Evolutionary conservation across 768 basidiomycete species (phyloP).

Genomic region (Amanita rimosa): DNA sequence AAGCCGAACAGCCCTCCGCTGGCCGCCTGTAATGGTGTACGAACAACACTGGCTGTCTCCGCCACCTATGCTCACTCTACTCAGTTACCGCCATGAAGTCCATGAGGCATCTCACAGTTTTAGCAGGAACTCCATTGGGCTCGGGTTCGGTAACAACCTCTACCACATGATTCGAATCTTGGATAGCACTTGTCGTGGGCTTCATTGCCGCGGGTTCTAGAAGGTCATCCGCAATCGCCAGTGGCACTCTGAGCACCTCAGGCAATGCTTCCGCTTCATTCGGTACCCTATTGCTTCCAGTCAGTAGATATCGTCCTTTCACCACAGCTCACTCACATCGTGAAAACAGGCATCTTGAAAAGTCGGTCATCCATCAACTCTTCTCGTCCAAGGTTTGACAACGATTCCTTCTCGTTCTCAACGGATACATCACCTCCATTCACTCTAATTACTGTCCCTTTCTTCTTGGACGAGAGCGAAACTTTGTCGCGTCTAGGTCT

Average conservation of each 20-base stretch:
- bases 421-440: conserved; percentile 46
- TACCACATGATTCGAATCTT: conserved; percentile 14
- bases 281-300: conserved; percentile 28
- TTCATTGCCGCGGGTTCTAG: conserved; percentile 27
- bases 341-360: conserved; percentile 53
- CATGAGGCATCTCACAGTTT: conserved; percentile 10
- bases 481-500: conserved; percentile 24
- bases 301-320: conserved; percentile 7
- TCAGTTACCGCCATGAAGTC: neutral
- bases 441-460: conserved; percentile 24
- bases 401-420: conserved; percentile 64
- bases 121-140: conserved; percentile 6
- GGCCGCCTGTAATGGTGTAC: conserved; percentile 11
- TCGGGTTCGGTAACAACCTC: conserved; percentile 7
- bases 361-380: conserved; percentile 67
- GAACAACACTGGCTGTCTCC: neutral
- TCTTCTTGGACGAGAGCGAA: conserved; percentile 11
- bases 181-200: conserved; percentile 8
- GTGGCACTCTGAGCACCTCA: conserved; percentile 44
- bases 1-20: conserved; percentile 44
- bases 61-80: neutral
- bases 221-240: conserved; percentile 50
- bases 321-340: conserved; percentile 36
- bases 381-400: conserved; percentile 61
- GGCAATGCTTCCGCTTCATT: conserved; percentile 49